Base-by-base conservation (phyloP, 371 early-diverging fungal species). In the Dentiscutata heterogama region DNA sequence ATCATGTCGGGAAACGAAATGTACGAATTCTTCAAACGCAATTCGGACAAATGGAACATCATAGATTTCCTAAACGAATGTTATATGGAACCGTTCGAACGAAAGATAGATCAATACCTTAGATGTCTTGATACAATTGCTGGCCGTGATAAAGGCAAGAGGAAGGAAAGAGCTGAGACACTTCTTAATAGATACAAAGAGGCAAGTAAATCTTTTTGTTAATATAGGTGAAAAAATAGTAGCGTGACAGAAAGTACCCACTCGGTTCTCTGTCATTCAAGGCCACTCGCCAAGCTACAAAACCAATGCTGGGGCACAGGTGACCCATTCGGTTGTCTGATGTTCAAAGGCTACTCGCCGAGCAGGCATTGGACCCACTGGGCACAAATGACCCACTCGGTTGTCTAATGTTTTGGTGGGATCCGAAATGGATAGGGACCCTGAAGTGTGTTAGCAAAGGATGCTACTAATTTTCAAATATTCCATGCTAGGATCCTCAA, bases 271-370 rank as follows among this genome's bases (percentile, higher is more conserved):
- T 65, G 78, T 65, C 51, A 78, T 78, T 78, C 67, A 78, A 78
- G 78, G 53, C 78, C 31, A 60, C 58, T 78, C 18, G 78, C 67
- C 35, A 46, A 78, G 78, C 50, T n/a, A 68, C 78, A 78, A 54
- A 67, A 70, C 54, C 46, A 53, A 18, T 60, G 22, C n/a, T 67
- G 58, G 63, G 67, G 79, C 80, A 70, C 42, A 75, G 46, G 42
- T 75, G 61, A 75, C 76, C 61, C 50, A 42, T 22, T 75, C 22
- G 20, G 65, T 78, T 78, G 53, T 39, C 51, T 82, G 64, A 73
- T 72, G n/a, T 31, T 54, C 0, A 51, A 82, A 82, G 82, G 70
- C 74, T 42, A 25, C 50, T 72, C n/a, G 54, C 63, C 27, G 39
- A 79, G 1, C 39, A 31, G n/a, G 25, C 73, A 72, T 22, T 27